A percentile compares a stretch with the other conserved stretches of the same genome.
Evolutionary conservation across 2,329 filamentous ascomycete species (phyloP).

Genomic region (Aplosporella prunicola): DNA sequence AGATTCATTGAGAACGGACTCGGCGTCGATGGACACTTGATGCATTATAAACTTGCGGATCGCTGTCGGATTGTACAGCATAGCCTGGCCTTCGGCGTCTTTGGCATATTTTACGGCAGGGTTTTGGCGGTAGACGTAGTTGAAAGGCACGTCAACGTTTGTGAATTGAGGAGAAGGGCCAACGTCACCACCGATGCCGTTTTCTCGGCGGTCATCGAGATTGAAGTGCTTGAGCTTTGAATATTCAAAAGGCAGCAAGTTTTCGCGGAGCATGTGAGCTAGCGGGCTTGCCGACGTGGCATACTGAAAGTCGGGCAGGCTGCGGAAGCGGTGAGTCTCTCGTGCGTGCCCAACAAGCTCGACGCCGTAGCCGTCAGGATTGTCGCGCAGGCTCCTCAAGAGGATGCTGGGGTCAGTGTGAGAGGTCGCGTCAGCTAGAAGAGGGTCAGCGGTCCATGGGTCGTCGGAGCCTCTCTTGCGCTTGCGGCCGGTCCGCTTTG

Average conservation of each 20-base stretch:
- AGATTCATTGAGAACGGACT: constrained; percentile 50
- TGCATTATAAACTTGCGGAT: constrained; percentile 47
- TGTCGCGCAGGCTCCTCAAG: constrained; percentile 60
- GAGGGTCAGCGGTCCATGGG: constrained; percentile 40
- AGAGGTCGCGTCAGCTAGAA: constrained; percentile 4
- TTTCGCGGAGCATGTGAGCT: constrained; percentile 59
- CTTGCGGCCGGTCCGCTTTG: constrained; percentile 76
- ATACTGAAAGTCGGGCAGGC: constrained; percentile 79
- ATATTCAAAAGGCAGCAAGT: constrained; percentile 60
- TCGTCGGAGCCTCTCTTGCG: constrained; percentile 68
- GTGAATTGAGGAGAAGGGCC: constrained; percentile 74
- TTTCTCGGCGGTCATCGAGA: constrained; percentile 24
- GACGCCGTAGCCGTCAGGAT: constrained; percentile 54
- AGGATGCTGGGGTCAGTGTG: constrained; percentile 31
- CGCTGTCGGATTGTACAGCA: constrained; percentile 36
- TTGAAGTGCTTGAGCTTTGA: constrained; percentile 55
- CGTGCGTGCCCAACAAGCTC: constrained; percentile 64
- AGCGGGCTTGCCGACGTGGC: constrained; percentile 60
- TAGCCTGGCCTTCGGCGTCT: constrained; percentile 39
- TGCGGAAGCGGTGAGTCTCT: constrained; percentile 78
- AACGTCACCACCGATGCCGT: constrained; percentile 59
- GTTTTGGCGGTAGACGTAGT: constrained; percentile 74
- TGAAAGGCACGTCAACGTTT: constrained; percentile 64
- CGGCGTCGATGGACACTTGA: constrained; percentile 52
- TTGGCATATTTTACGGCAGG: constrained; percentile 58